Evolutionary conservation across 1,284 basidiomycete species (phyloP), one percentile per base, ranked within the genome.

Genomic region (Fomes fomentarius): DNA sequence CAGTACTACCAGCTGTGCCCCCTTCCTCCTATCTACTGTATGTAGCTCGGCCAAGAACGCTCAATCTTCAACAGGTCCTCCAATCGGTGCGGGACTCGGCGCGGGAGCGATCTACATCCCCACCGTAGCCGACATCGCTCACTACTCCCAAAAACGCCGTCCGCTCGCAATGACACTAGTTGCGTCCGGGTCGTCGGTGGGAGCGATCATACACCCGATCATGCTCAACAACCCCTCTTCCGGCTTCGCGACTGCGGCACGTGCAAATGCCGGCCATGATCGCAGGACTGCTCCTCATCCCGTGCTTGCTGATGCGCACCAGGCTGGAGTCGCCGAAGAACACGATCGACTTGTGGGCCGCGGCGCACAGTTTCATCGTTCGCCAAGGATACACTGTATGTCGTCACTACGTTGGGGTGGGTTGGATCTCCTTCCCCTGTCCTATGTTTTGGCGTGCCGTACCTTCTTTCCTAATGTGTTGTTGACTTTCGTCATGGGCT

Each of bases 111-210:
- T 74, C 21, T 79, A 76, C 56, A 66, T 78, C 22, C 79, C 77
- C 5, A 69, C 70, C 21, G 56, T 81, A 24, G 75, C 72, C 7
- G 68, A 81, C n/a, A 39, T 63, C 14, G 52, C 62, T 3, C 78
- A 81, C 45, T 76, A 78, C 60, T 81, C 79, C 62, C 64, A 66
- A 15, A 71, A 67, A 45, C 71, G 72, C 11, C 74, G 80, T 15
- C 70, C 79, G 14, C 58, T 80, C 4, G 79, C 77, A 2, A 74
- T 81, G 60, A 80, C 79, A 15, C 70, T 82, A 31, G 76, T 75
- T n/a, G 68, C 74, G 28, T 66, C 69, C 11, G 72, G 73, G 66
- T 63, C 62, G 9, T 60, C 63, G 7, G 26, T 62, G 31, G 63
- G 63, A n/a, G 78, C 77, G 4, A 71, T 77, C 35, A 56, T 82